phyloP scores from a whole-genome alignment of 2,329 filamentous ascomycete genomes.

The Emericellopsis cladophorae region DNA sequence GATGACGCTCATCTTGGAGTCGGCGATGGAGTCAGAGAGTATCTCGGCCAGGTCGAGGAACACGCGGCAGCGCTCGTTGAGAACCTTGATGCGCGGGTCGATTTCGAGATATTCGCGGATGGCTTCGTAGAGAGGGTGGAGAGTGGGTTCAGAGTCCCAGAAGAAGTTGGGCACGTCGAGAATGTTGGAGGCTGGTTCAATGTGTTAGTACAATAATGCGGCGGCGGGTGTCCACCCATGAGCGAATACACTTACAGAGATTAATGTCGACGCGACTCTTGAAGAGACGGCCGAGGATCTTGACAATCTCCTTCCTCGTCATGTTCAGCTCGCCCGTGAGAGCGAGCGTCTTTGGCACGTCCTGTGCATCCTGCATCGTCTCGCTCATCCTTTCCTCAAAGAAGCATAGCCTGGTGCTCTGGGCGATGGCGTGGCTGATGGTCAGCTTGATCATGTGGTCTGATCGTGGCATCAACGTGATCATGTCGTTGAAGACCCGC shows the following conservation, averaged over 20 bases:
- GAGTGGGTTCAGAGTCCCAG: constrained; percentile 92
- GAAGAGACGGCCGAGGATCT: constrained; percentile 80
- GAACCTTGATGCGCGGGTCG: constrained; percentile 85
- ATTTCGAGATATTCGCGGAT: constrained; percentile 97
- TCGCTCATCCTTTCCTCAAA: constrained; percentile 94
- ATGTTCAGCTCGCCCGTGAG: constrained; percentile 84
- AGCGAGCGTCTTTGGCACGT: constrained; percentile 80
- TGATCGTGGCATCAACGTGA: constrained; percentile 74
- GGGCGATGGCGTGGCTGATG: constrained; percentile 93
- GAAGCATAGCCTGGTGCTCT: constrained; percentile 90
- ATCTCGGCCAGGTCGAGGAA: constrained; percentile 96
- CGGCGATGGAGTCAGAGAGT: constrained; percentile 78
- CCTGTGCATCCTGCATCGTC: constrained; percentile 86
- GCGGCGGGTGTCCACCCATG: constrained; percentile 7
- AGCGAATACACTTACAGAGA: constrained; percentile 55
- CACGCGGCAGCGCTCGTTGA: constrained; percentile 92
- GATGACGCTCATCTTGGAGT: constrained; percentile 89
- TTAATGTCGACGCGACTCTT: constrained; percentile 95
- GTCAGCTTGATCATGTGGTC: constrained; percentile 99
- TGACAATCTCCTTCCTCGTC: constrained; percentile 83
- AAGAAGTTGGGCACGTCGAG: constrained; percentile 95
- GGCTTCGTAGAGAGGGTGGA: constrained; percentile 87
- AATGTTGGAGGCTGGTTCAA: constrained; percentile 68
- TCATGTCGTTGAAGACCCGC: constrained; percentile 98
- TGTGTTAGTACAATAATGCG: neutral